Percentiles rank a stretch among this genome's conserved stretches.
These are phyloP conservation scores for Margaritispora aquatica DNA, from an alignment of 495 filamentous ascomycete genomes.

Conservation along the genomic window DNA sequence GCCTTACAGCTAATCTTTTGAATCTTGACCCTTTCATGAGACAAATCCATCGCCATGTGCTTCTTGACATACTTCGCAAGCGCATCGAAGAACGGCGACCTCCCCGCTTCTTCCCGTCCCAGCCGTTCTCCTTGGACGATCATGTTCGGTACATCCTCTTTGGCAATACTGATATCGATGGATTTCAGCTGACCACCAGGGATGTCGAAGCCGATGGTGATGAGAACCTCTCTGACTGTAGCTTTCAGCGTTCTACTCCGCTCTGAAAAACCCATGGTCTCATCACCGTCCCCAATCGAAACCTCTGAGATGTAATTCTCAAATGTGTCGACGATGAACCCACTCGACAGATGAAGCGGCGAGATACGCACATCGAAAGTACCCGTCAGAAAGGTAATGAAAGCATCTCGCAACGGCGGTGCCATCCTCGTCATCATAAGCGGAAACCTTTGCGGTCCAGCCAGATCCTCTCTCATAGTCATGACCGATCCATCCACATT, in stretches of 20 bases:
- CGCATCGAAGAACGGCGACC: constrained; percentile 32
- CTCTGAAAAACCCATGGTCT: constrained; percentile 6
- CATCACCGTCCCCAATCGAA: constrained; percentile 17
- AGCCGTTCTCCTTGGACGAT: constrained; percentile 13
- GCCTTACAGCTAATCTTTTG: constrained; percentile 46
- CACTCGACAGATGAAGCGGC: constrained; percentile 33
- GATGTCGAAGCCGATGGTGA: constrained; percentile 19
- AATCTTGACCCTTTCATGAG: constrained; percentile 37
- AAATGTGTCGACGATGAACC: constrained; percentile 27
- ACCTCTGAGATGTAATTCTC: constrained; percentile 21
- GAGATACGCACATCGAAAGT: constrained; percentile 48
- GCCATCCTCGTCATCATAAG: constrained; percentile 49
- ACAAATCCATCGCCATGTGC: constrained; percentile 45
- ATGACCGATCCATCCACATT: neutral
- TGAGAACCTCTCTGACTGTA: constrained; percentile 12
- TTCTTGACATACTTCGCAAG: constrained; percentile 37
- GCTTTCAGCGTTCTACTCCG: constrained; percentile 3
- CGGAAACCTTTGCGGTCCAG: constrained; percentile 41
- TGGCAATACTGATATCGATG: constrained; percentile 40
- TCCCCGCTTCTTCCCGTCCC: constrained; percentile 2
- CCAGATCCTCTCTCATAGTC: constrained; percentile 1
- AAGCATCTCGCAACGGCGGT: constrained; percentile 40
- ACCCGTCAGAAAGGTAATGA: constrained; percentile 39
- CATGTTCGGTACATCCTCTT: constrained; percentile 27
- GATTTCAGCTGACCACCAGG: constrained; percentile 31